phyloP scores from a whole-genome alignment of 2,329 filamentous ascomycete species.

The Fonsecaea pugnacius region DNA sequence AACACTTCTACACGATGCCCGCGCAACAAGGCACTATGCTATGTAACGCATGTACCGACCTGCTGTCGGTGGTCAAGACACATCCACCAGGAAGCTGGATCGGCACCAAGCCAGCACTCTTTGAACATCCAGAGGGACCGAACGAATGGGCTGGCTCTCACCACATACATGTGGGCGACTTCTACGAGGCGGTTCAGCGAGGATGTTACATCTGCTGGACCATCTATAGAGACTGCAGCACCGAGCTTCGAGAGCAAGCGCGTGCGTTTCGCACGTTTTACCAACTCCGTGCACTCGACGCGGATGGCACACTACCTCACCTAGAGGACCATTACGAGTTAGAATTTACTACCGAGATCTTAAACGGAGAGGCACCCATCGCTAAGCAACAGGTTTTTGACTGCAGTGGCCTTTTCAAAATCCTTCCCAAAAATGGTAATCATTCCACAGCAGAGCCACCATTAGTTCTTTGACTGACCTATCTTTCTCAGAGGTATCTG shows the following conservation, averaged over 20 bases:
- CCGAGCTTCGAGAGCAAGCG: conserved; percentile 52
- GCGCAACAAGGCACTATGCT: conserved; percentile 1
- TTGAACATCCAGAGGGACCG: conserved; percentile 3
- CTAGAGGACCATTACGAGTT: conserved; percentile 6
- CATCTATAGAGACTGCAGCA: conserved; percentile 10
- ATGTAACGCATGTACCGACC: conserved; percentile 2
- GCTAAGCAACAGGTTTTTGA: conserved; percentile 4
- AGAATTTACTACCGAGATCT: conserved; percentile 5
- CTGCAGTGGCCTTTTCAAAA: conserved; percentile 7
- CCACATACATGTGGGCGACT: conserved; percentile 9
- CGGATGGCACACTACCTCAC: background rate
- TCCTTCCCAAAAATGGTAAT: conserved; percentile 3
- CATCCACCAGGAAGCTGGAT: background rate
- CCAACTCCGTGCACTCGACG: background rate
- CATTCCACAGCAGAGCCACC: background rate
- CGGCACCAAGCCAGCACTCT: conserved; percentile 6
- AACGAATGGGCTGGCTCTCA: conserved; percentile 19
- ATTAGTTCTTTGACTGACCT: background rate
- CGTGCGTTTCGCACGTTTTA: conserved; percentile 60
- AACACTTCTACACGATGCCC: conserved; percentile 2
- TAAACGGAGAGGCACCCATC: background rate
- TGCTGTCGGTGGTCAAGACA: background rate
- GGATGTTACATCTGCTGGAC: conserved; percentile 21
- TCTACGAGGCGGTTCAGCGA: conserved; percentile 2
- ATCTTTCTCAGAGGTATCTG: conserved; percentile 1